Conservation (phyloP, 768 basidiomycete species). For the Coprinopsis marcescibilis region DNA sequence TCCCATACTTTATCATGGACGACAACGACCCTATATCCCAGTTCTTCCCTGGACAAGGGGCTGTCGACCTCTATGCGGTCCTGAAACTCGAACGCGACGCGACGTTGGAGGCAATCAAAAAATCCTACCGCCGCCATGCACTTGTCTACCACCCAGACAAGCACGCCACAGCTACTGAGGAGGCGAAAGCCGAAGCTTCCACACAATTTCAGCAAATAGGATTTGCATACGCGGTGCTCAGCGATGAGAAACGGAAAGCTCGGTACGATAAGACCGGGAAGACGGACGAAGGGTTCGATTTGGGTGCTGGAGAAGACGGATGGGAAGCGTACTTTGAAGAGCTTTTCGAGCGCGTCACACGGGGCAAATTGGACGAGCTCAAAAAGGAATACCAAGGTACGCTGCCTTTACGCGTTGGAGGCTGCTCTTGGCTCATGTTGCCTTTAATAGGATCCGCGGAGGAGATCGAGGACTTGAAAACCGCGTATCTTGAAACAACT, state of each 20-base stretch:
- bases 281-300: slow-evolving; percentile 73
- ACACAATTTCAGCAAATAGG: slow-evolving; percentile 88
- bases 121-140: slow-evolving; percentile 80
- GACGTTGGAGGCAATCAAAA: slow-evolving; percentile 64
- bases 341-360: slow-evolving; percentile 82
- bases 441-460: slow-evolving; percentile 71
- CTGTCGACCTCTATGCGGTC: slow-evolving; percentile 73
- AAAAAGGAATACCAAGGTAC: slow-evolving; percentile 91
- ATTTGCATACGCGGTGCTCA: slow-evolving; percentile 86
- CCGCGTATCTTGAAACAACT: slow-evolving; percentile 61
- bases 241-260: slow-evolving; percentile 68
- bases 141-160: slow-evolving; percentile 90
- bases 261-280: slow-evolving; percentile 83
- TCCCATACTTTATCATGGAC: no score
- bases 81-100: slow-evolving; percentile 53
- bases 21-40: slow-evolving; percentile 64
- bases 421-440: neutral
- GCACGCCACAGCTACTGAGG: slow-evolving; percentile 54
- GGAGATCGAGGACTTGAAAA: slow-evolving; percentile 73
- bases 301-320: slow-evolving; percentile 71
- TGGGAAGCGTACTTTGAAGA: slow-evolving; percentile 97
- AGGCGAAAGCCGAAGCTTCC: slow-evolving; percentile 61
- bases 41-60: slow-evolving; percentile 72
- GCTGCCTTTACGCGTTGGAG: slow-evolving; percentile 5
- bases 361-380: slow-evolving; percentile 84